phyloP scores from a whole-genome alignment of 2,329 filamentous ascomycete genomes.

The Microsporum audouinii region DNA sequence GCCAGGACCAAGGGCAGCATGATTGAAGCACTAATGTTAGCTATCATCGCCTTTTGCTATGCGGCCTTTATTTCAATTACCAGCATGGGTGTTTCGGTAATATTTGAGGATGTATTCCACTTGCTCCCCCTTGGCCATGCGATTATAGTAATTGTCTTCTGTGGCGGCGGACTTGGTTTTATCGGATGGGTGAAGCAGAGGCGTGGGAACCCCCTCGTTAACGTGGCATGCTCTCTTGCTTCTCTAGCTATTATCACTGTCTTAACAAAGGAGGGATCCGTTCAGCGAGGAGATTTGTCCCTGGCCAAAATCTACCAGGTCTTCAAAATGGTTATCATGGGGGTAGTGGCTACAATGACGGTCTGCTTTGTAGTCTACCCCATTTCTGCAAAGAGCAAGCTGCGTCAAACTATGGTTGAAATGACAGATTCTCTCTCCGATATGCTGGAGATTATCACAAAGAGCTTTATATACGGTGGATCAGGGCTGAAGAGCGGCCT shows the following conservation, averaged over 20 bases:
- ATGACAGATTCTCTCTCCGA: constrained; percentile 66
- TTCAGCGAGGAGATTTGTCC: constrained; percentile 71
- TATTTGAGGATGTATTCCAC: constrained; percentile 58
- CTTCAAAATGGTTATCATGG: constrained; percentile 72
- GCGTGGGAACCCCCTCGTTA: constrained; percentile 66
- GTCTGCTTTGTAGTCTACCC: constrained; percentile 72
- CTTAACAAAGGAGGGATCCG: constrained; percentile 79
- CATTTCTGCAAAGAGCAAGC: constrained; percentile 59
- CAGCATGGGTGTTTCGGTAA: constrained; percentile 78
- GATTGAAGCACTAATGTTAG: constrained; percentile 71
- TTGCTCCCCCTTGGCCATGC: constrained; percentile 62
- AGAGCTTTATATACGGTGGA: constrained; percentile 65
- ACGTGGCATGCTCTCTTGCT: constrained; percentile 72
- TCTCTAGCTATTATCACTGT: constrained; percentile 83
- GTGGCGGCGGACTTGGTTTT: constrained; percentile 75
- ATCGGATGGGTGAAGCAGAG: constrained; percentile 79
- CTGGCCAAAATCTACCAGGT: constrained; percentile 71
- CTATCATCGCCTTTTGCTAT: constrained; percentile 67
- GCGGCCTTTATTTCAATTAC: constrained; percentile 62
- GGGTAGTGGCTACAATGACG: constrained; percentile 57
- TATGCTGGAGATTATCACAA: constrained; percentile 69
- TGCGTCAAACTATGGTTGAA: constrained; percentile 62
- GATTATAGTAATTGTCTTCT: constrained; percentile 69
- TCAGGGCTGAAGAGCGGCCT: constrained; percentile 58
- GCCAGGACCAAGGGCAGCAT: constrained; percentile 78